Conservation (phyloP, 331 rosid species). For the Acacia concinna region DNA sequence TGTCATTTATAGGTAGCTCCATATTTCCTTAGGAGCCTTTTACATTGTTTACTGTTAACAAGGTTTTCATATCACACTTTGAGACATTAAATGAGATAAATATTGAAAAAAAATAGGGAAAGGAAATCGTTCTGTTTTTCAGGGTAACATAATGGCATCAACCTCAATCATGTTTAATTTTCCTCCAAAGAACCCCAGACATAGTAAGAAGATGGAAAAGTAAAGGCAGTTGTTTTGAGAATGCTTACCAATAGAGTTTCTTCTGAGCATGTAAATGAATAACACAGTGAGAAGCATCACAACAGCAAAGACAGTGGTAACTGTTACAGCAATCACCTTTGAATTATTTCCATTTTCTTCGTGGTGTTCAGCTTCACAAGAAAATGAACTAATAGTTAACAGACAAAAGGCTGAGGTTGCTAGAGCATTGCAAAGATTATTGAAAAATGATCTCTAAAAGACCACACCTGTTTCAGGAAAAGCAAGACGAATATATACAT, state of each 20-base stretch:
- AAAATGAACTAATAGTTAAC: neutral
- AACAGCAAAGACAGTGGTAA: neutral
- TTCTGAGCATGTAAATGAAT: constrained; percentile 25
- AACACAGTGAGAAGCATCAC: constrained; percentile 25
- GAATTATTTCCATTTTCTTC: neutral
- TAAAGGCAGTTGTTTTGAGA: neutral
- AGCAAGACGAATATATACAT: too few relatives aligned
- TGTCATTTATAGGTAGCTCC: too few relatives aligned
- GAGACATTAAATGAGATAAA: too few relatives aligned
- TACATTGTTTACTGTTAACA: too few relatives aligned
- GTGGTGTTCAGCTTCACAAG: neutral
- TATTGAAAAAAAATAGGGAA: too few relatives aligned
- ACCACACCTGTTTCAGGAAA: too few relatives aligned
- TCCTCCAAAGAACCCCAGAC: too few relatives aligned
- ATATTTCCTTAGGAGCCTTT: too few relatives aligned
- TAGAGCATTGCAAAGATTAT: neutral
- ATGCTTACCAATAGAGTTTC: constrained; percentile 32
- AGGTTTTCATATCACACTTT: too few relatives aligned
- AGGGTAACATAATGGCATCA: neutral
- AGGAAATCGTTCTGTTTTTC: neutral
- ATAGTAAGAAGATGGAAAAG: neutral
- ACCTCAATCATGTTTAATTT: too few relatives aligned
- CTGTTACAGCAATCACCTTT: neutral
- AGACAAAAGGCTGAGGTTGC: neutral
- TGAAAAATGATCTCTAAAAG: neutral